Evolutionary conservation across 2,329 filamentous ascomycete genomes (phyloP), one percentile per base, ranked within the genome.

Genomic region (Diplodia seriata): DNA sequence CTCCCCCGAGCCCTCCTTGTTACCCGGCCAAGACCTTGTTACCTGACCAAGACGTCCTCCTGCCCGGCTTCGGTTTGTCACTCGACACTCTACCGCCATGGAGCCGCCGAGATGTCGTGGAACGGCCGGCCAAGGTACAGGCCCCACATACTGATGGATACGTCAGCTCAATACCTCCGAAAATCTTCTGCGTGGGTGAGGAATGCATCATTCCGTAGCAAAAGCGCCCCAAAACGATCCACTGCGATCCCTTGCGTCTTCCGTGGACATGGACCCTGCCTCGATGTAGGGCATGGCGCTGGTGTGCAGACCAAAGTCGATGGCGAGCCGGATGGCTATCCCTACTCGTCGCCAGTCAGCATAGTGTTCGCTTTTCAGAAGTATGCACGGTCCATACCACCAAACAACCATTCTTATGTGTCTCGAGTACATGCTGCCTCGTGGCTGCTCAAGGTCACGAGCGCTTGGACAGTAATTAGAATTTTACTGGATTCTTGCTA

Each of bases 391-490:
- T 12, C 33, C 68, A 29, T 67, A 73, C 72, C 73, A 20, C 71
- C 72, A 51, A 73, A 72, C 14, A 73, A 69, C 73, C 73, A 73
- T 26, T 72, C 73, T 20, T 72, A 67, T 20, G 73, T 70, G 54
- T 74, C 73, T 43, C 72, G 69, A 1, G 70, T 74, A 5, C 69
- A 68, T 23, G 68, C 62, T 4, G 70, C 71, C 57, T 74, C 73
- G 18, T 70, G 61, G 20, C 54, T 69, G 59, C 73, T 74, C 18
- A 73, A 54, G 11, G 73, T 71, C 1, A 69, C 73, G 47, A 74
- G 57, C 5, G 72, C 68, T 53, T 74, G 73, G 6, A 73, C 71
- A 26, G 23, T n/a, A n/a, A n/a, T n/a, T n/a, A n/a, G n/a, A n/a
- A n/a, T n/a, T n/a, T n/a, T n/a, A n/a, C n/a, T n/a, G n/a, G n/a